Base-by-base conservation (phyloP, 2,329 filamentous ascomycete species). In the Sporothrix brunneoviolacea region DNA sequence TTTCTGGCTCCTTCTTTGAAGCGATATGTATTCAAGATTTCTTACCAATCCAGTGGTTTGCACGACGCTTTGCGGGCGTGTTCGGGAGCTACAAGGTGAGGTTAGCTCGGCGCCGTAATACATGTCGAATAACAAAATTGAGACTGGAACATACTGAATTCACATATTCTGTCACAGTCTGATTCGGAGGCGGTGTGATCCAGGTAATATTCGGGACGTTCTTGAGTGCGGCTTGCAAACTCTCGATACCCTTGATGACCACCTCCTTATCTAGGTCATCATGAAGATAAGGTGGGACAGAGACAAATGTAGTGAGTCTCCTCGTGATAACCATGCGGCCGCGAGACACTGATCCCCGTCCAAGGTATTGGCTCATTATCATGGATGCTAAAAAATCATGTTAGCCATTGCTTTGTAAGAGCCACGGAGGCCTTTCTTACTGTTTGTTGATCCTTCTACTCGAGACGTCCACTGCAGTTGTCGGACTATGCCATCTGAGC, bases 161-260 rank as follows among this genome's bases (percentile, higher is more conserved):
- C 39, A 83, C 75, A 58, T 77, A 85, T 50, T 75, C 70, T 40
- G 77, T 72, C 5, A 77, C 75, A 0, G 74, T 76, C 9, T 70
- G 69, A 47, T 73, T 71, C 0, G 73, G 64, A 2, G 73, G 58
- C 1, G 82, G 82, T 43, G 76, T 72, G 38, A 77, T 67, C 62
- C 77, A 77, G n/a, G 71, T 75, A 18, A 87, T 73, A 43, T 71
- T 68, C 13, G 74, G 64, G 40, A 83, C 72, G 28, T 69, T 73
- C 28, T 70, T 67, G 16, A 86, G 68, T 3, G 79, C 72, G 2
- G 70, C 64, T 44, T 77, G 70, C 51, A 86, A 64, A 54, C 78
- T 79, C 65, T 84, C 75, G 60, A 87, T 77, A 22, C 80, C 79
- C 42, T 73, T 69, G 45, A 82, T 77, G n/a, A 85, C 79, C n/a